Conservation (phyloP, 805 yeast genomes). For the Candida pini region DNA sequence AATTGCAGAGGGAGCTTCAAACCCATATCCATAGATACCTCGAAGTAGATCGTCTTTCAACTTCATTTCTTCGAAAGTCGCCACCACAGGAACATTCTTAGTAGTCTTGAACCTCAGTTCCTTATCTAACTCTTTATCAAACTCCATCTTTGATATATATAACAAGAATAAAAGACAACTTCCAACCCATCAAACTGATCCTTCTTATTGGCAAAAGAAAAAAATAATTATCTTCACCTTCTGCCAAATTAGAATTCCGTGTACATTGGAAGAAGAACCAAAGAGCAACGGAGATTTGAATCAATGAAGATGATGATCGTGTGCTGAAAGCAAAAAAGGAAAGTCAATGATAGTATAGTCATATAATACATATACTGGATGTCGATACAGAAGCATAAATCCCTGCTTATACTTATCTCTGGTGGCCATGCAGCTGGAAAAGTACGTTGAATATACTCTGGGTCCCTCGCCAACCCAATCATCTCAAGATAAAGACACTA, state of each 20-base stretch:
- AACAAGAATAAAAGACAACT: too few species aligned
- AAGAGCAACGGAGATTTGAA: too few species aligned
- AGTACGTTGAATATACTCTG: constrained; percentile 13
- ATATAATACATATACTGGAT: constrained; percentile 1
- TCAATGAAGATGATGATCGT: too few species aligned
- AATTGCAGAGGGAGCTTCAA: constrained; percentile 76
- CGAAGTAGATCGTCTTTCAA: constrained; percentile 56
- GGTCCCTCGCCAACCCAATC: too few species aligned
- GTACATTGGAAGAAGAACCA: too few species aligned
- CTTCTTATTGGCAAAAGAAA: too few species aligned
- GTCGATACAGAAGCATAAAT: constrained; percentile 6
- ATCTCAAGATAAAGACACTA: too few species aligned
- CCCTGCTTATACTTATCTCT: constrained; percentile 23
- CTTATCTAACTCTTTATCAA: constrained; percentile 55
- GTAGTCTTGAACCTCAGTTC: constrained; percentile 58
- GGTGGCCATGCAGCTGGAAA: constrained; percentile 35
- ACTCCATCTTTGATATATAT: constrained; percentile 45
- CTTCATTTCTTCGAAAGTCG: constrained; percentile 69
- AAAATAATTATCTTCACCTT: too few species aligned
- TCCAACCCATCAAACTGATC: too few species aligned
- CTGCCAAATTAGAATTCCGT: too few species aligned
- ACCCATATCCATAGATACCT: constrained; percentile 76
- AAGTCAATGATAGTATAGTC: too few species aligned
- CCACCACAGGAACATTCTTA: constrained; percentile 44
- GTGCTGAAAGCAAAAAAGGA: too few species aligned